These are phyloP conservation scores for Chlorella sorokiniana DNA, from an alignment of 139 green algal genomes.

Conservation along the genomic window DNA sequence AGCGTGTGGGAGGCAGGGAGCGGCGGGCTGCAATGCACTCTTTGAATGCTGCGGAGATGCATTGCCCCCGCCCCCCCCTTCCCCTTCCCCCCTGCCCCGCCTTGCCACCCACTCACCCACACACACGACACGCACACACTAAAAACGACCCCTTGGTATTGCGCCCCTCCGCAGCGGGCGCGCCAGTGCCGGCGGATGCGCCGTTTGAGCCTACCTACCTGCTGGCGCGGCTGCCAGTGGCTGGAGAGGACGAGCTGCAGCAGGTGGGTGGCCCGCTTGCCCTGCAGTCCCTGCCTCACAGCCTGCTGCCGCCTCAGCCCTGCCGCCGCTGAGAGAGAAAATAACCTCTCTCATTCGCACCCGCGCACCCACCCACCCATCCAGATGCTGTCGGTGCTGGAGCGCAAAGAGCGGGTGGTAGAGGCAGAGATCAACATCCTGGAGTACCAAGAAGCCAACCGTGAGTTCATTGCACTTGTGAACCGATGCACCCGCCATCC, in stretches of 20 bases:
- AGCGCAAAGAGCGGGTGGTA: conserved; percentile 28
- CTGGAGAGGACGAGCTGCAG: conserved; percentile 25
- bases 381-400: conserved; percentile 32
- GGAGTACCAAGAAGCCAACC: conserved; percentile 21
- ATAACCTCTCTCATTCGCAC: background rate
- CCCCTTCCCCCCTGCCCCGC: no score
- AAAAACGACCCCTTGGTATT: background rate
- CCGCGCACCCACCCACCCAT: no score
- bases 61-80: no score
- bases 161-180: background rate
- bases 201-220: conserved; percentile 30
- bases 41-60: no score
- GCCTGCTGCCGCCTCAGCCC: no score
- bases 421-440: conserved; percentile 30
- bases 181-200: conserved; percentile 15
- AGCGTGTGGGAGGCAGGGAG: no score
- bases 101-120: background rate
- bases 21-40: no score
- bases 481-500: background rate
- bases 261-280: background rate
- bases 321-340: background rate
- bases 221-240: conserved; percentile 10
- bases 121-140: background rate
- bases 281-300: background rate
- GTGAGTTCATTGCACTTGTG: conserved; percentile 7